These are phyloP conservation scores for Protomyces arabidopsidicola DNA, from an alignment of 1,139 yeast genomes.

Conservation along the genomic window DNA sequence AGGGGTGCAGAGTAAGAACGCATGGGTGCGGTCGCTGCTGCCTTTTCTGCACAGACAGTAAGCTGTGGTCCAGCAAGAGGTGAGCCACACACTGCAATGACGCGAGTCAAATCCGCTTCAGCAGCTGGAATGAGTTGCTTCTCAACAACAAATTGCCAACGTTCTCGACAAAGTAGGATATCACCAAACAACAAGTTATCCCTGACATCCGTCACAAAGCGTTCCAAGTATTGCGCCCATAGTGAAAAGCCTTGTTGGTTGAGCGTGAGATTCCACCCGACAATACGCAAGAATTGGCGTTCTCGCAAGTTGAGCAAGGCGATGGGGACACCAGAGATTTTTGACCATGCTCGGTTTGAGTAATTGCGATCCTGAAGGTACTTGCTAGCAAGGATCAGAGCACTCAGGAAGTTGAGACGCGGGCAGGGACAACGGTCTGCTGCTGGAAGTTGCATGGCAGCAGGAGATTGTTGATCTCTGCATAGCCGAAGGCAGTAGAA, in stretches of 20 bases:
- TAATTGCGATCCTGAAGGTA: slow-evolving; percentile 70
- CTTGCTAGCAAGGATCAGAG: slow-evolving; percentile 65
- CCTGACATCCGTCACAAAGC: slow-evolving; percentile 8
- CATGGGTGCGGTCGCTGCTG: not conserved
- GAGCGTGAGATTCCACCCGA: slow-evolving; percentile 12
- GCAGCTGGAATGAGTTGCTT: not conserved
- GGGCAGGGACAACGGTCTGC: slow-evolving; percentile 45
- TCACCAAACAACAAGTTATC: slow-evolving; percentile 13
- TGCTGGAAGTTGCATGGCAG: not conserved
- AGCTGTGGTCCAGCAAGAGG: slow-evolving; percentile 14
- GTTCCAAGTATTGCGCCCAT: slow-evolving; percentile 13
- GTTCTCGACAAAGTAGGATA: not conserved
- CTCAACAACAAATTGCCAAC: slow-evolving; percentile 4
- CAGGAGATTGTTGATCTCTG: slow-evolving; percentile 24
- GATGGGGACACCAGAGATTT: slow-evolving; percentile 58
- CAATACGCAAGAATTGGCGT: slow-evolving; percentile 45
- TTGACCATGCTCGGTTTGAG: slow-evolving; percentile 68
- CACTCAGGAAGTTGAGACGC: slow-evolving; percentile 60
- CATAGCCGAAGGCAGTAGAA: slow-evolving; percentile 49
- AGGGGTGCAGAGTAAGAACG: not conserved
- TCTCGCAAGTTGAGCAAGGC: slow-evolving; percentile 53
- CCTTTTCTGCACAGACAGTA: not conserved
- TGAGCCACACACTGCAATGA: slow-evolving; percentile 2
- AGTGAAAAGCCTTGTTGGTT: slow-evolving; percentile 2
- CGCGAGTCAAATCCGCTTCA: not conserved